Conservation (phyloP, 164 flowering plant species). For the Nelumbo lutea region DNA sequence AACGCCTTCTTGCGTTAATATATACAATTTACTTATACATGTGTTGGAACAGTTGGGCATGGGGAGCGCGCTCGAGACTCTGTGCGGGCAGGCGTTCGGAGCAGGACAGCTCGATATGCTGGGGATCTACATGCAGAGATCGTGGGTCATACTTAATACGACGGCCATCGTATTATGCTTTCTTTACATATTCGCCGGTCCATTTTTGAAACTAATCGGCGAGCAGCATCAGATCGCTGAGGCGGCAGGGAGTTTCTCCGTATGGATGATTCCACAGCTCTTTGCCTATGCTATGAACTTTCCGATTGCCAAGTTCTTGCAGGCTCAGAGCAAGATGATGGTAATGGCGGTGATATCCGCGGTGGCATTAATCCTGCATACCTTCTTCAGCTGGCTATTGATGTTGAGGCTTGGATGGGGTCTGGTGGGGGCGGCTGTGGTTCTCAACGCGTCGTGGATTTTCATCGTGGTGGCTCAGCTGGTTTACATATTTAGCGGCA, state of each 20-base stretch:
- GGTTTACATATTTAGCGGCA: slow-evolving; percentile 17
- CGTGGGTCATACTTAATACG: slow-evolving; percentile 26
- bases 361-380: slow-evolving; percentile 19
- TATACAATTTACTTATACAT: neutral
- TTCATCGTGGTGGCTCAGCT: slow-evolving; percentile 25
- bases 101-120: slow-evolving; percentile 28
- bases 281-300: slow-evolving; percentile 26
- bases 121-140: slow-evolving; percentile 34
- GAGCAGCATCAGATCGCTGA: slow-evolving; percentile 18
- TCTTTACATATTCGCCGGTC: slow-evolving; percentile 16
- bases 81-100: slow-evolving; percentile 38
- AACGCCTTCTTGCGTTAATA: no score
- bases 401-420: slow-evolving; percentile 28
- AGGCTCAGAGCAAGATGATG: slow-evolving; percentile 22
- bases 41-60: slow-evolving; percentile 20
- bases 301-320: slow-evolving; percentile 31
- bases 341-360: slow-evolving; percentile 23
- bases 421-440: slow-evolving; percentile 23
- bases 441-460: slow-evolving; percentile 29
- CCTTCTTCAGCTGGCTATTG: slow-evolving; percentile 21
- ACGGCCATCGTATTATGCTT: slow-evolving; percentile 10
- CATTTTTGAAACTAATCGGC: slow-evolving; percentile 14
- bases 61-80: slow-evolving; percentile 36
- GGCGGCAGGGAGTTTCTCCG: slow-evolving; percentile 24
- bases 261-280: slow-evolving; percentile 33